Evolutionary conservation across 78 protist species (phyloP), one percentile per base, ranked within the genome.

Genomic region (Speleostelium caveatum): DNA sequence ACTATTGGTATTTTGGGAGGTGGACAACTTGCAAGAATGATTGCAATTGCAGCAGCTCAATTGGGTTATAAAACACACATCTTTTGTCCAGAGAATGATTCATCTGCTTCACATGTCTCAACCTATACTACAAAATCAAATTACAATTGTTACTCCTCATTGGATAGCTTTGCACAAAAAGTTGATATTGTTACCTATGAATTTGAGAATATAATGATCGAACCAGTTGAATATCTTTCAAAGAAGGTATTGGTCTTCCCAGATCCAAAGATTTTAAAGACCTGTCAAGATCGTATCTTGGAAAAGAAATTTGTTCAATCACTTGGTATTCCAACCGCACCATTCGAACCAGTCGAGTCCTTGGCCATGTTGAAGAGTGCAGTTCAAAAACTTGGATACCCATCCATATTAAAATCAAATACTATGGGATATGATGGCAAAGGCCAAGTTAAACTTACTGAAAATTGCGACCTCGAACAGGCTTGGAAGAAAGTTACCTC

Each of bases 341-440:
- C 32, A 49, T 91, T 78, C 36, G 86, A 91, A 36, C 73, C 86
- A 26, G 74, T 91, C 30, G 89, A 75, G 12, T 63, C 75, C 4
- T 35, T 88, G 17, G 67, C 65, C 3, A 66, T 32, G 45, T 30
- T 88, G 7, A 39, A 67, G 24, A 12, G 33, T 19, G 87, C 89
- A 3, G 36, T 67, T n/a, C 45, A 42, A 63, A 88, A 78, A 61
- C 60, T 88, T 73, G 94, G 94, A 1, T 75, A 78, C 30, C 94
- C 94, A 41, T 24, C 87, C 14, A 78, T 88, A 24, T 24, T 91
- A 0, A 91, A 91, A 55, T 83, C 95, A 19, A 80, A 78, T 36
- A 91, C 86, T 12, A 74, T 83, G 77, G 95, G 95, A n/a, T 91
- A 91, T 35, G 95, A 91, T 79, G 95, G 95, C 22, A 91, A 91